A percentile compares a stretch with the other conserved stretches of the same genome.
phyloP scores from a whole-genome alignment of 495 filamentous ascomycete genomes.

The Hypomontagnella submonticulosa region DNA sequence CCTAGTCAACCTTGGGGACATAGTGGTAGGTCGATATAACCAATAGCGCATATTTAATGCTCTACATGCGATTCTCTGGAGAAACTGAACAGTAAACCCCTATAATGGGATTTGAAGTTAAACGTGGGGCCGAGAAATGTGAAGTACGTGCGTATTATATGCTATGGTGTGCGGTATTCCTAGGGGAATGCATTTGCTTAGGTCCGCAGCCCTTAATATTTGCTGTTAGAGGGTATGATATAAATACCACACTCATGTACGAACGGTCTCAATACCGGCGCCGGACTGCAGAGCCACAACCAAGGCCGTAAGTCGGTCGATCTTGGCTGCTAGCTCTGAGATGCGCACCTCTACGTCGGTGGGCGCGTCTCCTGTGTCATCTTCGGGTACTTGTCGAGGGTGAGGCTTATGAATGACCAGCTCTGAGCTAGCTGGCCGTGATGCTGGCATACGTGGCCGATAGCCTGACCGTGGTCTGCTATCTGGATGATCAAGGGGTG shows the following conservation, averaged over 20 bases:
- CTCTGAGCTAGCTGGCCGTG: constrained; percentile 38
- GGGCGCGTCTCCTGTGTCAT: constrained; percentile 45
- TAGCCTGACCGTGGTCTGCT: constrained; percentile 32
- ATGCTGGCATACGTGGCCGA: constrained; percentile 30
- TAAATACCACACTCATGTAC: constrained; percentile 15
- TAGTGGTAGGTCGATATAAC: neutral
- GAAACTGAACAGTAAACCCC: neutral
- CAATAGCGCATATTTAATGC: neutral
- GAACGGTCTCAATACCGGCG: constrained; percentile 26
- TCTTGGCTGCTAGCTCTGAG: constrained; percentile 58
- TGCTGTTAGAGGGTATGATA: neutral
- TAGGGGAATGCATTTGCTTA: neutral
- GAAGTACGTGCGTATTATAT: too few relatives aligned
- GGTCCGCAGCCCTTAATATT: neutral
- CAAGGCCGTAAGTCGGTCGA: constrained; percentile 59
- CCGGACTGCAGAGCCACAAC: constrained; percentile 53
- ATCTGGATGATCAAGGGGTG: constrained; percentile 15
- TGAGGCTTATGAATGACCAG: constrained; percentile 23
- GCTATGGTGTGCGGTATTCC: neutral
- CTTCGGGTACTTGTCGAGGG: constrained; percentile 28
- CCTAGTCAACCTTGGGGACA: neutral
- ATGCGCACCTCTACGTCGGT: constrained; percentile 57
- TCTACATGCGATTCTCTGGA: neutral
- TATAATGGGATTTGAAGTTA: too few relatives aligned
- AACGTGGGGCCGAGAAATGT: too few relatives aligned